Evolutionary conservation across 495 filamentous ascomycete genomes (phyloP), one percentile per base, ranked within the genome.

Genomic region (Hyphodiscus hymeniophilus): DNA sequence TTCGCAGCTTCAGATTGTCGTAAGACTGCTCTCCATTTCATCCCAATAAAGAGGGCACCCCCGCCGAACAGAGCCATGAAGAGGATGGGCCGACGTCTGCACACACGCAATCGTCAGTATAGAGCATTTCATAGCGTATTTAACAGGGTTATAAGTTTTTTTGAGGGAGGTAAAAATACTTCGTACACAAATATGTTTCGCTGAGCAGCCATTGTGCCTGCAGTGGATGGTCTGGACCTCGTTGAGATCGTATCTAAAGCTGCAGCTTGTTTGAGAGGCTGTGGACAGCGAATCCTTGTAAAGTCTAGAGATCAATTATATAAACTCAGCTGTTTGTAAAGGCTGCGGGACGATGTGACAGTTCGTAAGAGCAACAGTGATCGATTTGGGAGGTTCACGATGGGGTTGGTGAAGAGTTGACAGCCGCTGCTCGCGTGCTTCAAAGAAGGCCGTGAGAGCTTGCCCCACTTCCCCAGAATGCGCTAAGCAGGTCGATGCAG

Each of bases 21-120:
- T 15, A 56, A 26, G 11, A 60, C 53, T 5, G 57, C 53, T 22
- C 50, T 18, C 50, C 53, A 60, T 47, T 60, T 60, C 36, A 60
- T 30, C 2, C 50, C 52, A 28, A 60, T 56, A 38, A 60, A 60
- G 12, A 56, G 18, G 1, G 47, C 46, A 20, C 41, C 23, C 3
- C 42, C 57, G 17, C 42, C 53, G 11, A 60, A 12, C 26, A 56
- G 44, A 13, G 50, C 38, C 7, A 47, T 21, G 24, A 56, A 16
- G 33, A 60, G 42, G 23, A 60, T 47, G 21, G 57, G 57, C 3
- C 38, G 48, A 12, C 50, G 42, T 38, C 18, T 50, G 48, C 6
- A 49, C 30, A 30, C 33, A 36, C 12, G 20, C 22, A 20, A 7
- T 21, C 6, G 16, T 40, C 38, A 40, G 38, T 20, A 40, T 18